phyloP scores from a whole-genome alignment of 352 stramenopile genomes.

The Phytophthora idaei region DNA sequence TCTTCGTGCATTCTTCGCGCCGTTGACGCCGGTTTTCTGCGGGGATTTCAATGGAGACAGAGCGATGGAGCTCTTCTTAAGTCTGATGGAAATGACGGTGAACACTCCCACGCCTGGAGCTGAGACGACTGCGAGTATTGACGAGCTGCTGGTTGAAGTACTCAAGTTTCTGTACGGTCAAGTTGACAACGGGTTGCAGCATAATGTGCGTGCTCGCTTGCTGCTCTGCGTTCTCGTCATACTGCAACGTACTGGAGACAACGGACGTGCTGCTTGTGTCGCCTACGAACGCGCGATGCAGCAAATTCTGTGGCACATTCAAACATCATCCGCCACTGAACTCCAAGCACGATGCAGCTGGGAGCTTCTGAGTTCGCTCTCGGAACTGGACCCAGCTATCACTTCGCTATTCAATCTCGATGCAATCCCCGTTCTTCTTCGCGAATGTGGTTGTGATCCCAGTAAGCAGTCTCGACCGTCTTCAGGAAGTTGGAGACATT shows the following conservation, averaged over 20 bases:
- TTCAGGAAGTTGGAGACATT: slow-evolving; percentile 20
- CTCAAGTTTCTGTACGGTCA: slow-evolving; percentile 52
- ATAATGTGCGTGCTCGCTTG: slow-evolving; percentile 46
- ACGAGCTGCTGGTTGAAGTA: slow-evolving; percentile 44
- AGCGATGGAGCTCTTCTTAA: slow-evolving; percentile 35
- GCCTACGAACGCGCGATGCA: slow-evolving; percentile 68
- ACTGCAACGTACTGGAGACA: slow-evolving; percentile 62
- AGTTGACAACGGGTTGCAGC: slow-evolving; percentile 36
- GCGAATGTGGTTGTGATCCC: slow-evolving; percentile 41
- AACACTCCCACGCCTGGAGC: slow-evolving; percentile 23
- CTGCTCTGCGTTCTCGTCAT: slow-evolving; percentile 58
- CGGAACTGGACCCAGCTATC: slow-evolving; percentile 60
- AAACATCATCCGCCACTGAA: slow-evolving; percentile 30
- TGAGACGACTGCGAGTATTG: slow-evolving; percentile 38
- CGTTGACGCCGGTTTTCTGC: slow-evolving; percentile 26
- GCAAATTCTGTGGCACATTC: slow-evolving; percentile 53
- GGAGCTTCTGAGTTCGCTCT: slow-evolving; percentile 59
- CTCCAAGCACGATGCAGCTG: slow-evolving; percentile 52
- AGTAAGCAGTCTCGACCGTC: slow-evolving; percentile 6
- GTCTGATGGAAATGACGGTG: slow-evolving; percentile 41
- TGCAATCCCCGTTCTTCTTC: slow-evolving; percentile 57
- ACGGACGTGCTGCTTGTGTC: slow-evolving; percentile 45
- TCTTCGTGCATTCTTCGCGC: slow-evolving; percentile 31
- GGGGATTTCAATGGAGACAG: slow-evolving; percentile 6
- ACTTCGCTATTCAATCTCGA: slow-evolving; percentile 71